Evolutionary conservation across 495 filamentous ascomycete genomes (phyloP).

Genomic region (Penicillium crystallinum): DNA sequence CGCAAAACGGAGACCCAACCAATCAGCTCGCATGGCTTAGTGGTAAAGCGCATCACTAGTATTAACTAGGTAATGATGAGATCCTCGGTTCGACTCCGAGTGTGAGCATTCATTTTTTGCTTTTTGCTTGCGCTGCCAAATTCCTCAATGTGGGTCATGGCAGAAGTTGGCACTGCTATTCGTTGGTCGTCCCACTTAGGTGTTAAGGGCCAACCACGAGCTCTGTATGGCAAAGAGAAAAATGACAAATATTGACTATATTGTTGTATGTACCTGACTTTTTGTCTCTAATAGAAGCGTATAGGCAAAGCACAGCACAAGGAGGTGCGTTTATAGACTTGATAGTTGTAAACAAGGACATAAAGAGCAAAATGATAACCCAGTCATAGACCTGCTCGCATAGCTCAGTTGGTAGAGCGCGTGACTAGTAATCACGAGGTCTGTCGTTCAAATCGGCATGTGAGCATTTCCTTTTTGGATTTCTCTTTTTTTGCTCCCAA

Average conservation of each 20-base stretch:
- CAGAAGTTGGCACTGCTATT: neutral
- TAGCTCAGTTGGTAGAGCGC: slow-evolving; percentile 8
- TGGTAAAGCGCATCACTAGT: slow-evolving; percentile 13
- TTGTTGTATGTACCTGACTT: too few relatives aligned
- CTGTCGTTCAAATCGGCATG: slow-evolving; percentile 4
- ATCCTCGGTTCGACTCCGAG: slow-evolving; percentile 13
- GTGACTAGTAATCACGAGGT: slow-evolving; percentile 7
- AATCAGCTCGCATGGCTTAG: slow-evolving; percentile 10
- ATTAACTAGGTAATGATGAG: slow-evolving; percentile 12
- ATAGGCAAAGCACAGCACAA: too few relatives aligned
- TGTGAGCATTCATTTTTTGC: slow-evolving; percentile 5
- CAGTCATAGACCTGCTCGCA: neutral
- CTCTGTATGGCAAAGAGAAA: too few relatives aligned
- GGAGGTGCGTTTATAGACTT: too few relatives aligned
- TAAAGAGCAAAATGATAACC: too few relatives aligned
- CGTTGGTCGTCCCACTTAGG: neutral
- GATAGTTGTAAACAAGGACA: too few relatives aligned
- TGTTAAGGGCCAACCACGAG: too few relatives aligned
- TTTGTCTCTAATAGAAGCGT: too few relatives aligned
- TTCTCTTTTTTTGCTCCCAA: neutral
- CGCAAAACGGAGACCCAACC: neutral
- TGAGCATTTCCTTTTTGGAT: neutral
- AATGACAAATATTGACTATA: too few relatives aligned
- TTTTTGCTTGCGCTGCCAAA: neutral
- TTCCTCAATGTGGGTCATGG: neutral